Base-by-base conservation (phyloP, 2,329 filamentous ascomycete species). In the Helotiales sp. region DNA sequence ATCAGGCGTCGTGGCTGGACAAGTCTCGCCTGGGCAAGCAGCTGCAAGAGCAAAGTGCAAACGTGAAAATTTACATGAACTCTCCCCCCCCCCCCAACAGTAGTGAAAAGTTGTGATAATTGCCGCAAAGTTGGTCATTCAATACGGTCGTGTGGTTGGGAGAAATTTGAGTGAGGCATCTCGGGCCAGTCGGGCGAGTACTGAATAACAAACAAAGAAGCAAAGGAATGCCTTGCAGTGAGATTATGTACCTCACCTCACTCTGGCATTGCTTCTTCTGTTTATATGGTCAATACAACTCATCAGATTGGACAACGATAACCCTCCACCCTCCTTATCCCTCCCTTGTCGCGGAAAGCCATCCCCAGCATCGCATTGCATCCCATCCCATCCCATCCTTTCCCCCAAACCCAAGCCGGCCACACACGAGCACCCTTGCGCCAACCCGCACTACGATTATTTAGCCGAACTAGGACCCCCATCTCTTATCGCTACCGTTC, bases 1-100 rank as follows among this genome's bases (percentile, higher is more conserved):
- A 57, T 57, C 20, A 13, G 30, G 30, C 22, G 54, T 11, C 13
- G n/a, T 57, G 30, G 32, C 54, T 57, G 54, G 54, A 13, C 13
- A 60, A 20, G 30, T 26, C 59, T 63, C n/a, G 66, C 54, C 11
- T 24, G 20, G 37, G 54, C 30, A 55, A 54, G 40, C 64, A 55
- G 32, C 67, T 69, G 67, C 67, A 69, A 64, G 54, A 59, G 24
- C 55, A 66, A 57, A 63, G 60, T 52, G 63, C 54, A 65, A 63
- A 34, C 7, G 50, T 55, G 50, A 28, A 32, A 55, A 55, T 10
- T 26, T n/a, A n/a, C n/a, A 20, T 20, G n/a, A 20, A 45, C 17
- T 45, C 40, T 20, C 20, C n/a, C 20, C 6, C 34, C 7, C 6
- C 40, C 5, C 17, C 40, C 40, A 45, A 20, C 40, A 20, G n/a